Evolutionary conservation across 306 rosid species (phyloP).

Genomic region (Castanospermum australe): DNA sequence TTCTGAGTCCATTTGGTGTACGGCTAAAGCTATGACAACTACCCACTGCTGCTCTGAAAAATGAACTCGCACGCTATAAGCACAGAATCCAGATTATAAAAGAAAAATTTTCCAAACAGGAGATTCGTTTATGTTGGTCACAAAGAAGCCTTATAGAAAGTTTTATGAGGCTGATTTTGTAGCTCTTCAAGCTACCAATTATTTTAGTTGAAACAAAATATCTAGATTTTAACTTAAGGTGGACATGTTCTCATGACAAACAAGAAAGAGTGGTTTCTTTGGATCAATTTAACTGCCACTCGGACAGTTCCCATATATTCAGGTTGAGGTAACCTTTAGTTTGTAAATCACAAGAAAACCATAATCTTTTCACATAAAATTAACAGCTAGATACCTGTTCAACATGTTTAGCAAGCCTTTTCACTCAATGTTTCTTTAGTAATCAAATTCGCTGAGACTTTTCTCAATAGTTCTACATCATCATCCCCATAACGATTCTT

Average conservation of each 20-base stretch:
- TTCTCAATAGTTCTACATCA: constrained; percentile 57
- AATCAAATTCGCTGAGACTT: constrained; percentile 58
- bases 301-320: constrained; percentile 7
- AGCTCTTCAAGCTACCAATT: background rate
- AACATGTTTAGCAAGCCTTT: constrained; percentile 85
- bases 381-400: constrained; percentile 60
- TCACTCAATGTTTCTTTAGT: constrained; percentile 75
- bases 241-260: constrained; percentile 6
- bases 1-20: constrained; percentile 13
- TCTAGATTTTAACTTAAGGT: constrained; percentile 14
- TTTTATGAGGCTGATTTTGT: background rate
- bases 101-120: background rate
- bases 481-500: constrained; percentile 54
- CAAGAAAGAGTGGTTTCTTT: constrained; percentile 9
- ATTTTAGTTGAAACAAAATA: constrained; percentile 1
- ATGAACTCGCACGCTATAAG: background rate
- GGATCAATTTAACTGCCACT: constrained; percentile 1
- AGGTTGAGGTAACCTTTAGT: constrained; percentile 13
- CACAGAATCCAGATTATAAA: background rate
- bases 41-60: background rate
- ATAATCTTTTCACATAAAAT: background rate
- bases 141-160: background rate
- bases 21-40: background rate
- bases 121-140: background rate
- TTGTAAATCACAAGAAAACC: background rate